phyloP scores from a whole-genome alignment of 2,329 filamentous ascomycete genomes.

The Fusarium pilosicola region DNA sequence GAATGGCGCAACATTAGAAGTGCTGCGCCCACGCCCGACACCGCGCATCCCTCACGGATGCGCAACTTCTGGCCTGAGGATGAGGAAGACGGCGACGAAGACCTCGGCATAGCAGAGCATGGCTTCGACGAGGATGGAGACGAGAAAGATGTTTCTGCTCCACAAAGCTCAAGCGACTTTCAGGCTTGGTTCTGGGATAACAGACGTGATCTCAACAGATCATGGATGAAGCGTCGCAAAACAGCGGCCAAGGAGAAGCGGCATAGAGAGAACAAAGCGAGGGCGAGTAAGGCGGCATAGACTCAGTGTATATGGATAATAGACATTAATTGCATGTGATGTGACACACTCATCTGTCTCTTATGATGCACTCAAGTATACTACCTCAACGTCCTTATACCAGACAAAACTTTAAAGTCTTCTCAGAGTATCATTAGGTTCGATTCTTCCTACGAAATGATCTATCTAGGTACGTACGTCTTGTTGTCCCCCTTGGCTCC shows the following conservation, averaged over 20 bases:
- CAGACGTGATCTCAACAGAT: constrained; percentile 70
- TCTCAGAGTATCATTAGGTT: neutral
- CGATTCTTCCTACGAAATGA: neutral
- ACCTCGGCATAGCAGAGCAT: constrained; percentile 45
- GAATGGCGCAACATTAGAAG: constrained; percentile 81
- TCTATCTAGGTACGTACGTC: constrained; percentile 4
- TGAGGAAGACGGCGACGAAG: constrained; percentile 50
- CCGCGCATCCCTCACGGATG: constrained; percentile 76
- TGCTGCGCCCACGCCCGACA: constrained; percentile 94
- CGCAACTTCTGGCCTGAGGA: constrained; percentile 66
- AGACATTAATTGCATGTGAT: constrained; percentile 13
- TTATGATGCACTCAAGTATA: neutral
- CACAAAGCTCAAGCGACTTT: constrained; percentile 60
- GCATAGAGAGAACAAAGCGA: constrained; percentile 71
- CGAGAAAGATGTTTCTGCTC: constrained; percentile 35
- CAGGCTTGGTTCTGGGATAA: constrained; percentile 76
- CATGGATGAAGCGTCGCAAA: constrained; percentile 74
- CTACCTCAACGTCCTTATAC: neutral
- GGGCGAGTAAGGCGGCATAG: constrained; percentile 55
- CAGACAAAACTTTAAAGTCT: neutral
- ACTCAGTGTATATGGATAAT: constrained; percentile 34
- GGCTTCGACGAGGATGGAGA: constrained; percentile 44
- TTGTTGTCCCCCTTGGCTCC: neutral
- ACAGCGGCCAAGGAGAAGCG: constrained; percentile 72
- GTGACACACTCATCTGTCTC: neutral